Evolutionary conservation across 2,329 filamentous ascomycete genomes (phyloP).

Genomic region (Periglandula ipomoeae): DNA sequence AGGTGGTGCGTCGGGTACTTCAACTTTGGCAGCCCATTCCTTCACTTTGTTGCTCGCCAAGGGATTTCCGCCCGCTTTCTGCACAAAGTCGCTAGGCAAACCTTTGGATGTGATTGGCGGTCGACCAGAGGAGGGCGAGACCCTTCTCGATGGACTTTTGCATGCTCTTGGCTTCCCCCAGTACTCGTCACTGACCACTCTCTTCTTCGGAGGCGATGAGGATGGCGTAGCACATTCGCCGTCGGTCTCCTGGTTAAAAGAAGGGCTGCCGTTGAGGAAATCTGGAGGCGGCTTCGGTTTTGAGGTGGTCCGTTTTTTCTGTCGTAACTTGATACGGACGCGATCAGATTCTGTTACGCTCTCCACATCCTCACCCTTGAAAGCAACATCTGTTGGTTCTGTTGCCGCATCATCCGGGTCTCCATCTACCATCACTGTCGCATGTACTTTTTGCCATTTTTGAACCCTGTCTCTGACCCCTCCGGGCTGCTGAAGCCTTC

Average conservation of each 20-base stretch:
- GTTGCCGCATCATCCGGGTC: conserved; percentile 43
- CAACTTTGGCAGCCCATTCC: conserved; percentile 50
- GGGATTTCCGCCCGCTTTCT: conserved; percentile 43
- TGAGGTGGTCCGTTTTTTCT: conserved; percentile 31
- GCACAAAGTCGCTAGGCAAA: conserved; percentile 50
- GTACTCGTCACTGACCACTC: conserved; percentile 86
- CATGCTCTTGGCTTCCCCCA: conserved; percentile 61
- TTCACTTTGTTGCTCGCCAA: conserved; percentile 50
- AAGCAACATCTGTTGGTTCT: conserved; percentile 53
- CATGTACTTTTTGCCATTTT: conserved; percentile 75
- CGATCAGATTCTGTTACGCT: conserved; percentile 55
- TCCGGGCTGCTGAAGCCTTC: conserved; percentile 51
- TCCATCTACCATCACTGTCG: conserved; percentile 47
- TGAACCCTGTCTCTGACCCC: conserved; percentile 72
- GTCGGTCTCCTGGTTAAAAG: conserved; percentile 13
- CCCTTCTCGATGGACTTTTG: conserved; percentile 36
- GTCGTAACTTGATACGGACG: conserved; percentile 44
- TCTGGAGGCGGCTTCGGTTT: conserved; percentile 17
- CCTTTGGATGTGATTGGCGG: conserved; percentile 9
- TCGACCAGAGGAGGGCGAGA: conserved; percentile 25
- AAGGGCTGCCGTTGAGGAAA: conserved; percentile 16
- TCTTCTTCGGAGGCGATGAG: conserved; percentile 65
- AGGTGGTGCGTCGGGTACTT: conserved; percentile 33
- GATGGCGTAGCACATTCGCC: conserved; percentile 22
- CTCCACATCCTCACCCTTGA: conserved; percentile 45